Base-by-base conservation (phyloP, 305 asterid species). In the Ruellia speciosa region DNA sequence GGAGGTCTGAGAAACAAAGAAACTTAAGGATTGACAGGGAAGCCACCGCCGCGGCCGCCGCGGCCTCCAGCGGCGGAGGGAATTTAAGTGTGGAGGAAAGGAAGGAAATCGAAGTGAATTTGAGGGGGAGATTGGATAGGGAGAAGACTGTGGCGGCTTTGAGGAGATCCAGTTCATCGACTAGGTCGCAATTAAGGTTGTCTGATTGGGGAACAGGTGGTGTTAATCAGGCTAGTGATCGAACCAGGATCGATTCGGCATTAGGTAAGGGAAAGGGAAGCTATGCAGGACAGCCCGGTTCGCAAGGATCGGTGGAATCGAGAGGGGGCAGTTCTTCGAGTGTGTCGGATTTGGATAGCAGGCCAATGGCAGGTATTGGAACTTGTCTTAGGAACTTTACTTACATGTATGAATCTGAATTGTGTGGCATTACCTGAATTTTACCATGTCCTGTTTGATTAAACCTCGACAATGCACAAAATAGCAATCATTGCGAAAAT, bases 1-100 rank as follows among this genome's bases (percentile, higher is more conserved):
- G 98, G 51, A 79, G 95, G 76, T 85, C 90, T 0, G 94, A 85
- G 83, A 87, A 85, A 43, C 94, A 80, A 78, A 88, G 81, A 72
- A 81, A 49, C 75, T 65, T 69, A 28, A 81, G 63, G 64, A 69
- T 66, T 7, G 94, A 81, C 16, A 74, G 66, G 61, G 60, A 63
- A 4, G 56, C 57, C 31, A 31, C 52, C 54, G 59, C 66, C 20
- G 64, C 77, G n/a, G n/a, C n/a, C n/a, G n/a, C n/a, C n/a, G n/a
- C 54, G 59, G 66, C 17, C n/a, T n/a, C n/a, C n/a, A 64, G 77
- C 7, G 78, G 70, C 31, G 71, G 52, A 58, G 31, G 31, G 31
- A 24, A 24, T 24, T 11, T 74, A 70, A 77, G 76, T 9, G 3
- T 62, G 76, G 87, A 80, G 65, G 90, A 79, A 9, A 77, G 72